Percentiles rank a stretch among this genome's conserved stretches.
These are phyloP conservation scores for Magnaporthales sp. DNA, from an alignment of 2,329 filamentous ascomycete species.

Conservation along the genomic window DNA sequence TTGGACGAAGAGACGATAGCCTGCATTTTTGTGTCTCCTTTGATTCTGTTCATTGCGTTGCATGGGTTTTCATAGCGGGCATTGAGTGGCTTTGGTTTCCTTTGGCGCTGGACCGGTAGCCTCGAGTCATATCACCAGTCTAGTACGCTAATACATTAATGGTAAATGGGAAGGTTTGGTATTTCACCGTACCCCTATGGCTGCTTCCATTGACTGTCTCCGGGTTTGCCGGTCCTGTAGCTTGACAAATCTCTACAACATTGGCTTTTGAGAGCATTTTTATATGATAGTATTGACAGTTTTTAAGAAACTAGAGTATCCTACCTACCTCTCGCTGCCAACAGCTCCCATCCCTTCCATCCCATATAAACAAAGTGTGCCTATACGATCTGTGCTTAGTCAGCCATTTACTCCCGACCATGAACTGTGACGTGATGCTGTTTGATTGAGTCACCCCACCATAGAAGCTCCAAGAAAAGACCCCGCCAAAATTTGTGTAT, in stretches of 20 bases:
- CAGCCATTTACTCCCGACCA: background rate
- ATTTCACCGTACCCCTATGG: background rate
- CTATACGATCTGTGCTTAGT: background rate
- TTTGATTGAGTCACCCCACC: constrained; percentile 5
- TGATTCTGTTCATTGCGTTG: background rate
- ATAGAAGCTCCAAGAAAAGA: background rate
- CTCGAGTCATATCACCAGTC: background rate
- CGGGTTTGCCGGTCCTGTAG: too few relatives aligned
- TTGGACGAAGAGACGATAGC: background rate
- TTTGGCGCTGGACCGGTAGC: background rate
- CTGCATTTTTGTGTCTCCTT: background rate
- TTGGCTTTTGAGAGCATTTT: too few relatives aligned
- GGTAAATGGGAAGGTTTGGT: background rate
- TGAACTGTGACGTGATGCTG: background rate
- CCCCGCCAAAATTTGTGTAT: background rate
- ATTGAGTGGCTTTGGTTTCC: background rate
- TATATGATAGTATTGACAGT: too few relatives aligned
- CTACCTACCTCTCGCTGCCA: too few relatives aligned
- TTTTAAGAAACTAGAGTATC: too few relatives aligned
- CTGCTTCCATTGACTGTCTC: background rate
- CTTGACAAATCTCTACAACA: too few relatives aligned
- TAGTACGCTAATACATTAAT: constrained; percentile 1
- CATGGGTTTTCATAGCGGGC: background rate
- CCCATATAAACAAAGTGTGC: too few relatives aligned
- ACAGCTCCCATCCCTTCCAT: too few relatives aligned